Base-by-base conservation (phyloP, 169 alveolate species). In the Cryptosporidium meleagridis region DNA sequence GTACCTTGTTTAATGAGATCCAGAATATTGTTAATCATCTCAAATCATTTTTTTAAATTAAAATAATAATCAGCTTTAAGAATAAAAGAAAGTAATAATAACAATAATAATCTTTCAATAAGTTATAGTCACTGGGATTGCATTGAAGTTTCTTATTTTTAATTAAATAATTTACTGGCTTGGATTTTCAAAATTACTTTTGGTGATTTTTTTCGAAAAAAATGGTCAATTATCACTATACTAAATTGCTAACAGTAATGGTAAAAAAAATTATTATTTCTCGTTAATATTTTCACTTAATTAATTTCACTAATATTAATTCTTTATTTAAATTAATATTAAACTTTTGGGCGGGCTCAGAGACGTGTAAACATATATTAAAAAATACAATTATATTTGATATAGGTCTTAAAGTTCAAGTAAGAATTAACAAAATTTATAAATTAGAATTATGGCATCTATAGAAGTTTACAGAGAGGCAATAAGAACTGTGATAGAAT, bases 1-100 rank as follows among this genome's bases (percentile, higher is more conserved):
- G 58, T 29, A n/a, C 93, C 93, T 69, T 84, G 72, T 16, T 85
- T 70, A n/a, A 80, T 80, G 10, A 80, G 75, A 12, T 80, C 89
- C 44, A 80, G 67, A 26, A 65, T 80, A 41, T 80, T 80, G 55
- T 65, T 80, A 29, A 80, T 80, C 89, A 80, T 80, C 31, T 41
- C 52, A 72, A 55, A 26, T 26, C 67, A 55, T 55, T 55, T 55
- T 41, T 41, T 41, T 8, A 8, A 41, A 39, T 39, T 39, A 41
- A 8, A 9, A 41, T 41, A 41, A 41, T 41, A 7, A 41, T 41
- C 48, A 48, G 55, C 55, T 48, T 55, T n/a, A 55, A 55, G 12
- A 53, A 23, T 18, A 8, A 23, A 10, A 55, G 35, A 0, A 55
- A 55, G 67, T 8, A 55, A n/a, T 23, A 21, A 18, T 21, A 52